Base-by-base conservation (phyloP, 352 stramenopile species). In the Phytophthora hibernalis region DNA sequence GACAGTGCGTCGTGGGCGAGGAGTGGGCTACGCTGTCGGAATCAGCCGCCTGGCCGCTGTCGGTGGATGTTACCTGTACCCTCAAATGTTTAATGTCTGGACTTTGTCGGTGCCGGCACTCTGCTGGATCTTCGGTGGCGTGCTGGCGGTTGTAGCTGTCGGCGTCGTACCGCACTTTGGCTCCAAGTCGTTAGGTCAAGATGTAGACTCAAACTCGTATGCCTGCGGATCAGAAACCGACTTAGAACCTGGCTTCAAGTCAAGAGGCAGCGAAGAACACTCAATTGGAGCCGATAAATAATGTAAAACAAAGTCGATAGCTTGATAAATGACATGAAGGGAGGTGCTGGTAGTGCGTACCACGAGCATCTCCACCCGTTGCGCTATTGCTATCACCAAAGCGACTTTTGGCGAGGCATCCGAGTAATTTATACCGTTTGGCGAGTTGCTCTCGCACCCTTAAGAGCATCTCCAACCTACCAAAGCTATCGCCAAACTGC, bases 1-100 rank as follows among this genome's bases (percentile, higher is more conserved):
- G 8, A 68, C 57, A 8, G 21, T 5, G 26, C 18, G 31, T 48
- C 69, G 69, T 5, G 54, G 31, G 24, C 64, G 69, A 16, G 52
- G 64, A 22, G 45, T 76, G n/a, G 57, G 52, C 1, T 63, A 65
- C 12, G 58, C 57, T 5, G 59, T 74, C 38, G 64, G 61, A 45
- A 61, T 54, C 35, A 70, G 69, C 26, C 55, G 69, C 8, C 18
- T 63, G 26, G 64, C 58, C 1, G 43, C 55, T 6, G 47, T 62
- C 16, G 20, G 45, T 6, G 64, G 68, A 9, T 52, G 37, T 8
- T 68, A 60, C 33, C 35, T 77, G 30, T 77, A 54, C 15, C 68
- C 68, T 9, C 56, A 65, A 28, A 70, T 75, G 61, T 72, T 71
- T 20, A 61, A 75, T 26, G 61, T 71, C 22, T 71, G 55, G 61